These are phyloP conservation scores for Xylaria longipes DNA, from an alignment of 495 filamentous ascomycete species.

Conservation along the genomic window DNA sequence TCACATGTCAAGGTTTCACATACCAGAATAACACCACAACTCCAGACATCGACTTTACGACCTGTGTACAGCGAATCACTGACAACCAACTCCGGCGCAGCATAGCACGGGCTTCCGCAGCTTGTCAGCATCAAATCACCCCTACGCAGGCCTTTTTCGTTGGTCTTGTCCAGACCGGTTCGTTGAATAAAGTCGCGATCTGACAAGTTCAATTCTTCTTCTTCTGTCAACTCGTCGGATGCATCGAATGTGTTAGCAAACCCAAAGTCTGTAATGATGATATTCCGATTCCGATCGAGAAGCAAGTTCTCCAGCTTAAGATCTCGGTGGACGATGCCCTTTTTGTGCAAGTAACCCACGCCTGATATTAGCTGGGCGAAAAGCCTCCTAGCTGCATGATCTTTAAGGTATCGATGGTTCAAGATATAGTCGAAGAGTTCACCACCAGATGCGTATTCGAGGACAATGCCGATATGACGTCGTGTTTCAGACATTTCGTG, in stretches of 20 bases:
- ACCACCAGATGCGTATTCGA: slow-evolving; percentile 97
- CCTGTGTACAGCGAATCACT: slow-evolving; percentile 98
- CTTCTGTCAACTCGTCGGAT: slow-evolving; percentile 83
- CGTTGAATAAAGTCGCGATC: slow-evolving; percentile 86
- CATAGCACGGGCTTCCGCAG: slow-evolving; percentile 91
- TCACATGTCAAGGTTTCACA: slow-evolving; percentile 41
- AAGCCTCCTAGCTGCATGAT: slow-evolving; percentile 84
- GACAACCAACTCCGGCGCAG: slow-evolving; percentile 95
- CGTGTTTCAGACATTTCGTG: slow-evolving; percentile 99
- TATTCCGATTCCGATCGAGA: slow-evolving; percentile 94
- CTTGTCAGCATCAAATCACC: slow-evolving; percentile 84
- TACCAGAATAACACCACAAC: slow-evolving; percentile 98
- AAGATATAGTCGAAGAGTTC: slow-evolving; percentile 99
- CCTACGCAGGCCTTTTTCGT: slow-evolving; percentile 62
- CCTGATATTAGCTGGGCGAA: slow-evolving; percentile 97
- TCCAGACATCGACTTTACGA: slow-evolving; percentile 98
- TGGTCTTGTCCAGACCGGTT: slow-evolving; percentile 70
- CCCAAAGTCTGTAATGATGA: slow-evolving; percentile 99
- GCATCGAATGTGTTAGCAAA: slow-evolving; percentile 98
- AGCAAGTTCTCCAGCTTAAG: slow-evolving; percentile 96
- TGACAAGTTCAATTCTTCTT: slow-evolving; percentile 84
- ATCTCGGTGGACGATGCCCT: slow-evolving; percentile 97
- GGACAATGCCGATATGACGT: slow-evolving; percentile 94
- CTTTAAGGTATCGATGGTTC: slow-evolving; percentile 94
- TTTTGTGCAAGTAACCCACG: slow-evolving; percentile 98